Base-by-base conservation (phyloP, 257 asterid species). In the Ballota nigra region DNA sequence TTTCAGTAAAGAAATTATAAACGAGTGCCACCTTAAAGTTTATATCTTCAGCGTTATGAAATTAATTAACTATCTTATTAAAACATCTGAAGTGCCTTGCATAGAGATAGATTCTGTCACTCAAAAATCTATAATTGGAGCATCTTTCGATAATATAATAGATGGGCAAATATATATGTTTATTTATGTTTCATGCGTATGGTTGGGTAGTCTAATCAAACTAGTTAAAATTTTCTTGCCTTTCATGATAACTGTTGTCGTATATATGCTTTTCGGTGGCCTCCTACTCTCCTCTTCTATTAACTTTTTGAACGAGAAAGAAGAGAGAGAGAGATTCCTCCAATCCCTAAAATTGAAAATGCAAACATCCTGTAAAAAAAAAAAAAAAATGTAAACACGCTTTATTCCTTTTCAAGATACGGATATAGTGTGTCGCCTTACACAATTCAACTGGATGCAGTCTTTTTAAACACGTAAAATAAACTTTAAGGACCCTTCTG, bases 241-340 rank as follows among this genome's bases (percentile, higher is more conserved):
- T 84, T 83, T 88, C 87, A 87, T 88, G 83, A 87, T 89, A 79
- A 81, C 38, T 11, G 77, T 78, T 76, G 90, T 82, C 77, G 75
- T 74, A 65, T 77, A 63, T 56, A 59, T 89, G 91, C 96, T 89
- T 89, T 89, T 86, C 92, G 93, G 96, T 92, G 96, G 74, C 86
- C 83, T 40, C 24, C 9, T 78, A 63, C 69, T 34, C 58, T 53
- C 80, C 76, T 71, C 62, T 68, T 45, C 53, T 45, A 45, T 28
- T 53, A 74, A 70, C 88, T 84, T 87, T 87, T 78, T 69, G 41
- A 62, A 38, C 74, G 71, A 28, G 31, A 81, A 84, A 79, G 80
- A 80, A 79, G 81, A 41, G 51, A 41, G 69, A 72, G 56, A 10
- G 68, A 72, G 69, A 72, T 80, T 80, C 91, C 89, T 72, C 88